Evolutionary conservation across 2,329 filamentous ascomycete species (phyloP), one percentile per base, ranked within the genome.

Genomic region (Hirsutella rhossiliensis): DNA sequence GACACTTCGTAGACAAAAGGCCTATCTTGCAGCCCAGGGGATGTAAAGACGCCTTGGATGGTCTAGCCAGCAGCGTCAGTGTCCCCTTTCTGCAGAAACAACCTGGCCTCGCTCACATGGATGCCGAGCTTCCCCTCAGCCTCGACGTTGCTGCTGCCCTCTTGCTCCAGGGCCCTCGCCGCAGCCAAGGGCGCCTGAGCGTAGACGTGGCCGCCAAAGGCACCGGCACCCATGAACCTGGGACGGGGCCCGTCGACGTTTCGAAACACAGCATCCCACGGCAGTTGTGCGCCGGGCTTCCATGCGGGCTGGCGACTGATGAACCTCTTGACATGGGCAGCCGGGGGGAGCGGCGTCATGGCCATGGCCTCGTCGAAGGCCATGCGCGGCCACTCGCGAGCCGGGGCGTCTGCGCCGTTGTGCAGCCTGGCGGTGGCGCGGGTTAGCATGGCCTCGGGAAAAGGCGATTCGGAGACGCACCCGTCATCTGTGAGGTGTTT

Each of bases 41-140:
- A 64, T 3, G 71, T 71, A 52, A 78, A 79, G 52, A 68, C 73
- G 9, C 73, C 75, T 51, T 76, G 71, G 19, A 78, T 72, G 9
- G 72, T 70, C 73, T 77, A 32, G 2, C n/a, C n/a, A n/a, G 5
- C 28, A 3, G n/a, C 13, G 12, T 34, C 29, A 31, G 41, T 4
- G 13, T 5, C 6, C 34, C 3, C 3, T 18, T 13, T 11, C 34
- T 3, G 15, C 13, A 6, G 34, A 17, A 37, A 11, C 18, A 18
- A 5, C 9, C n/a, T 13, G 15, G 18, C n/a, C 3, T 37, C n/a
- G 15, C 64, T 52, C 47, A 67, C 65, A 51, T 67, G 64, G 38
- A 67, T 62, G 2, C 59, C 61, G 3, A 63, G 54, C 11, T 43
- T 55, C 4, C 48, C 52, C 13, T 30, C 11, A 23, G 15, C 34